A percentile compares a stretch with the other conserved stretches of the same genome.
Evolutionary conservation across 2,329 filamentous ascomycete genomes (phyloP).

Genomic region (Macrophomina tecta): DNA sequence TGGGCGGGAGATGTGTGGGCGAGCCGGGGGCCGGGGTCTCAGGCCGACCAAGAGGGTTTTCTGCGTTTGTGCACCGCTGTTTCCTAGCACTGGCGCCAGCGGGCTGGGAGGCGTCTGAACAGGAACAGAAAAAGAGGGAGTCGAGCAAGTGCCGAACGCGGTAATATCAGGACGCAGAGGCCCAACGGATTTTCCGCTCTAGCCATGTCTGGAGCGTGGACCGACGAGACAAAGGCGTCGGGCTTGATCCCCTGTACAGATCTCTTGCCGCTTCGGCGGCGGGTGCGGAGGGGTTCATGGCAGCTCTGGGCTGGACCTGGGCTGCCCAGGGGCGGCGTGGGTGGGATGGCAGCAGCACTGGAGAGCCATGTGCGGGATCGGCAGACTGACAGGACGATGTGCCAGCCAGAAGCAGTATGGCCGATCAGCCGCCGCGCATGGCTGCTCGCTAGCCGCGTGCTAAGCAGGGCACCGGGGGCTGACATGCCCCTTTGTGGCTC

Average conservation of each 20-base stretch:
- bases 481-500: slow-evolving; percentile 1
- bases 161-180: slow-evolving; percentile 22
- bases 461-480: not conserved
- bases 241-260: slow-evolving; percentile 1
- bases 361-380: not conserved
- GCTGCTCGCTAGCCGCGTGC: slow-evolving; percentile 6
- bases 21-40: slow-evolving; percentile 1
- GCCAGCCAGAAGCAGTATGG: not conserved
- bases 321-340: slow-evolving; percentile 2
- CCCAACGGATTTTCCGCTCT: slow-evolving; percentile 10
- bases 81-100: not conserved
- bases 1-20: not conserved
- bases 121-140: not conserved
- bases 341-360: not conserved
- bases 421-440: slow-evolving; percentile 14
- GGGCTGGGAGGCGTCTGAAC: not conserved
- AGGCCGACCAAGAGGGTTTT: not conserved
- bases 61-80: not conserved
- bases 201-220: not conserved
- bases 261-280: slow-evolving; percentile 8
- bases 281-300: not conserved
- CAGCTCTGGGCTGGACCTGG: not conserved
- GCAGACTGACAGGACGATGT: not conserved
- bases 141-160: slow-evolving; percentile 21
- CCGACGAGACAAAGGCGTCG: slow-evolving; percentile 1